Conservation (phyloP, 768 basidiomycete species). For the Boletus subcaerulescens region DNA sequence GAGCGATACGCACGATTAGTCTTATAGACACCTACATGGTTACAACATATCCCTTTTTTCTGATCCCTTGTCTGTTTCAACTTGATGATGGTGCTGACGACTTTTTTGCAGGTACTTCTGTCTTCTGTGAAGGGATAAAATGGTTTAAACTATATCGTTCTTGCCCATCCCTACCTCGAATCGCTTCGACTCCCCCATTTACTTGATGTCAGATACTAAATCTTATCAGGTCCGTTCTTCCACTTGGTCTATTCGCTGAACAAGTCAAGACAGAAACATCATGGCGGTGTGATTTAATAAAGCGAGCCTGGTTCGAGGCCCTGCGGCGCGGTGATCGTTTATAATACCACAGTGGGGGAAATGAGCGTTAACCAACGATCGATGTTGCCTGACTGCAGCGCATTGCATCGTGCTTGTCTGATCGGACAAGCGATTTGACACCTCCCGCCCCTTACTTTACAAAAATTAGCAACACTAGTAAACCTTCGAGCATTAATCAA, state of each 20-base stretch:
- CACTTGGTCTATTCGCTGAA: not conserved
- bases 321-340: not conserved
- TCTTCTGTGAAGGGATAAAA: not conserved
- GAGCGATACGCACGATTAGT: slow-evolving; percentile 87
- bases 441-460: not conserved
- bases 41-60: slow-evolving; percentile 38
- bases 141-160: not conserved
- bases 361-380: not conserved
- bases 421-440: not conserved
- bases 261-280: not conserved
- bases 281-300: slow-evolving; percentile 9
- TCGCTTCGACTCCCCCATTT: not conserved
- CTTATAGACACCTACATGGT: slow-evolving; percentile 84
- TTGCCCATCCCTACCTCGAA: not conserved
- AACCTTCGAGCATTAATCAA: not conserved
- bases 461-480: not conserved
- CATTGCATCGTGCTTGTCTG: not conserved
- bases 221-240: slow-evolving; percentile 1
- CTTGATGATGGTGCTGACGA: slow-evolving; percentile 10
- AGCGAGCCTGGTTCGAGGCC: slow-evolving; percentile 1
- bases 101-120: slow-evolving; percentile 2
- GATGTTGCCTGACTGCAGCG: not conserved
- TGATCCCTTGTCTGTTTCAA: slow-evolving; percentile 15
- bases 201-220: not conserved
- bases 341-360: not conserved